phyloP scores from a whole-genome alignment of 2,329 filamentous ascomycete species.

The Emericellopsis atlantica region DNA sequence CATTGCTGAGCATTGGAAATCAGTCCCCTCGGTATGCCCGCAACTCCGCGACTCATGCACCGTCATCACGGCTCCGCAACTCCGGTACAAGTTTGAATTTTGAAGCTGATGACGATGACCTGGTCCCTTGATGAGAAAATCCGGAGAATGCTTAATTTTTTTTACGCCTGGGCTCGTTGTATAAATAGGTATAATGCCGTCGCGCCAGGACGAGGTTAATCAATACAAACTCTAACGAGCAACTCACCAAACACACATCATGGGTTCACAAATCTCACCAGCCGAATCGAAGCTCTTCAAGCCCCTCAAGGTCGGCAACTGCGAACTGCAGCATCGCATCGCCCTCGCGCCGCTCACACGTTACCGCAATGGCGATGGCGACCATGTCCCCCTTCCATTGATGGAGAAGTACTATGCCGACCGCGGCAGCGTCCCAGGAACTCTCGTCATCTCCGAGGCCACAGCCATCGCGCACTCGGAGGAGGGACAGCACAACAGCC shows the following conservation, averaged over 20 bases:
- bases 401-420: conserved; percentile 25
- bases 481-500: conserved; percentile 25
- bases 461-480: conserved; percentile 31
- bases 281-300: conserved; percentile 2
- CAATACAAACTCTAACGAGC: no score
- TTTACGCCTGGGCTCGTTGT: no score
- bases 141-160: no score
- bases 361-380: conserved; percentile 8
- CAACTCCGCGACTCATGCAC: no score
- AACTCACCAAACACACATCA: not conserved
- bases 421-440: conserved; percentile 22
- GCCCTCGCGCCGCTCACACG: conserved; percentile 10
- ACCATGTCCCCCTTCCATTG: conserved; percentile 6
- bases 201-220: no score
- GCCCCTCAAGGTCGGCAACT: conserved; percentile 6
- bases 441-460: conserved; percentile 31
- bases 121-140: no score
- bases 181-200: no score
- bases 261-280: not conserved
- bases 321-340: conserved; percentile 8
- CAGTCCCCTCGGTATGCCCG: no score
- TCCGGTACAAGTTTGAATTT: no score
- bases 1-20: no score
- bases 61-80: no score
- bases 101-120: no score